Conservation (phyloP, 2,329 filamentous ascomycete species). For the Albophoma yamanashiensis region DNA sequence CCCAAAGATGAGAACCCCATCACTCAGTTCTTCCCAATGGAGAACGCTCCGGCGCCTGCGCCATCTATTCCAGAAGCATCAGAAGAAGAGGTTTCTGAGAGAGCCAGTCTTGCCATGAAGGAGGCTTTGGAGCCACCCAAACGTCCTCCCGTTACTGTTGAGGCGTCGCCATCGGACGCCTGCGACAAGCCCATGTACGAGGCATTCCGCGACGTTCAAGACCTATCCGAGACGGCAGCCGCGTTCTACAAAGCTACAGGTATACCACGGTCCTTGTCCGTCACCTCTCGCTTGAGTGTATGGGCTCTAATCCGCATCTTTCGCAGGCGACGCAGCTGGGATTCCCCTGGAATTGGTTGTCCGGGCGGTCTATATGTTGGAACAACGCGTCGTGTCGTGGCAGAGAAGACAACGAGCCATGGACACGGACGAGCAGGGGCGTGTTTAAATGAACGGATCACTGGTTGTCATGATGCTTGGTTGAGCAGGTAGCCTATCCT, state of each 20-base stretch:
- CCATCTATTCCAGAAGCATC: conserved; percentile 9
- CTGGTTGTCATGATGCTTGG: neutral
- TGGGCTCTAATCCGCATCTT: neutral
- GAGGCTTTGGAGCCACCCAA: conserved; percentile 5
- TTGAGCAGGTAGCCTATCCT: too few relatives aligned
- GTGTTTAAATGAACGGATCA: neutral
- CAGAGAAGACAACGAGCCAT: conserved; percentile 11
- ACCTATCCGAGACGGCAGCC: conserved; percentile 19
- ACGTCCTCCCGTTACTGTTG: too few relatives aligned
- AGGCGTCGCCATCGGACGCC: neutral
- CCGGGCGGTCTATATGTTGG: conserved; percentile 26
- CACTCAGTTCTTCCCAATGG: conserved; percentile 23
- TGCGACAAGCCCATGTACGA: conserved; percentile 13
- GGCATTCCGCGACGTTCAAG: conserved; percentile 17
- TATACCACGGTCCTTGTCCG: conserved; percentile 4
- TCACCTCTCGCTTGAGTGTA: neutral
- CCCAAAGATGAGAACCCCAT: conserved; percentile 15
- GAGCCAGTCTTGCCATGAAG: conserved; percentile 10
- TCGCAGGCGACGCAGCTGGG: conserved; percentile 18
- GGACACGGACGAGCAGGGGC: neutral
- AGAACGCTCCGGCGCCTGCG: conserved; percentile 10
- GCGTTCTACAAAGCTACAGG: conserved; percentile 21
- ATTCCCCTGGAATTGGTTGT: conserved; percentile 21
- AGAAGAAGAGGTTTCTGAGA: conserved; percentile 14
- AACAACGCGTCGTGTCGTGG: conserved; percentile 23